These are phyloP conservation scores for Canavalia ensiformis DNA, from an alignment of 306 rosid genomes.

Conservation along the genomic window DNA sequence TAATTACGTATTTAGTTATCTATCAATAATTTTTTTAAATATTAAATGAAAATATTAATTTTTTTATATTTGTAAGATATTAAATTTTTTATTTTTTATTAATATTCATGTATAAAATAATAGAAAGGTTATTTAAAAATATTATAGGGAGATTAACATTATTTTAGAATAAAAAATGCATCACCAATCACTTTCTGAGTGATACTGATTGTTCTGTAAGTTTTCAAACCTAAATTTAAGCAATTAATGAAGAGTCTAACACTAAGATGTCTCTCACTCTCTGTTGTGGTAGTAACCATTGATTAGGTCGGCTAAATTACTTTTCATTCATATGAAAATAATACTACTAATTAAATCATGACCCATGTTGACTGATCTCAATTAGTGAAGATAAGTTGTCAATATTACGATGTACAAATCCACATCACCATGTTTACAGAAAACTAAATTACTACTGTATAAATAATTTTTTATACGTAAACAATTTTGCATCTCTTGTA, in stretches of 20 bases:
- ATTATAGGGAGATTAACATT: not conserved
- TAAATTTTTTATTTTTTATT: no score
- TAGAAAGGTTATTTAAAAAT: not conserved
- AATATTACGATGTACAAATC: not conserved
- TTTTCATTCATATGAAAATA: conserved; percentile 45
- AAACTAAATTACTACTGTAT: not conserved
- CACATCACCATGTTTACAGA: conserved; percentile 9
- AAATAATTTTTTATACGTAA: not conserved
- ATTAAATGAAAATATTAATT: not conserved
- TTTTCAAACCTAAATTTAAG: conserved; percentile 31
- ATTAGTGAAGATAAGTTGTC: not conserved
- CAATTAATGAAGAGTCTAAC: conserved; percentile 11
- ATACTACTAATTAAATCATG: conserved; percentile 43
- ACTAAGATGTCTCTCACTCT: conserved; percentile 2
- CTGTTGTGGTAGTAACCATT: conserved; percentile 25
- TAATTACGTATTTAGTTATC: no score
- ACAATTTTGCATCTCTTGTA: not conserved
- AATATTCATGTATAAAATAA: no score
- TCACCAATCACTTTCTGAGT: conserved; percentile 16
- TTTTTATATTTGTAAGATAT: not conserved
- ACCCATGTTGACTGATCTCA: conserved; percentile 26
- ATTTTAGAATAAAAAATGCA: not conserved
- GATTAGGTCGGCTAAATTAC: conserved; percentile 20
- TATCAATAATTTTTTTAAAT: not conserved
- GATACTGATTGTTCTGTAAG: not conserved